Base-by-base conservation (phyloP, 108 stramenopile species). In the Pseudonitzschia pungens region DNA sequence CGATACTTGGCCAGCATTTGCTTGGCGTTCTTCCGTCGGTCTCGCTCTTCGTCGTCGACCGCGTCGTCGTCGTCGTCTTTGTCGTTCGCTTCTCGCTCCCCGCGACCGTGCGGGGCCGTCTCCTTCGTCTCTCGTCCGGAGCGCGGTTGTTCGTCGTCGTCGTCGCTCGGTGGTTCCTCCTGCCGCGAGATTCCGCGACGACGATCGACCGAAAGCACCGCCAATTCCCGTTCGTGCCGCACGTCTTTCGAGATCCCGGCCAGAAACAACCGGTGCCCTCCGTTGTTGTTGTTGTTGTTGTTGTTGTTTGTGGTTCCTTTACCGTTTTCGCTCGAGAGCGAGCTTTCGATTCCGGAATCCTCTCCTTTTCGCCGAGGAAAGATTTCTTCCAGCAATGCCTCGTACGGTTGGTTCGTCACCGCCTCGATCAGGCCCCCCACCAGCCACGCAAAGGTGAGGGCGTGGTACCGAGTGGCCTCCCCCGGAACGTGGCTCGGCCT, bases 381-480 rank as follows among this genome's bases (percentile, higher is more conserved):
- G n/a, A n/a, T 53, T 20, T 71, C n/a, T n/a, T n/a, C 36, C 10
- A 71, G 74, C n/a, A 74, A 27, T 36, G 70, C 58, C 29, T 74
- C 53, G 58, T 73, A 82, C 8, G 77, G 48, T 4, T 41, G 63
- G 29, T 31, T 44, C 42, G 51, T 81, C 72, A n/a, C 75, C 75
- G 24, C 76, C 59, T 51, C 76, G 70, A 28, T 74, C 33, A 70
- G 76, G 9, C 81, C 81, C 43, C 60, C 81, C 9, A 74, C 57
- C 14, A 82, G 73, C 81, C 81, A 82, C 3, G 70, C 81, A 75
- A 70, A 82, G 10, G 81, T 66, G 53, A 77, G 33, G 63, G 55
- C 77, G 40, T 82, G 81, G 12, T 82, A 82, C n/a, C 50, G 28
- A 0, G 20, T 76, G 0, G 0, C 60, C 24, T 71, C 65, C 31